Base-by-base conservation (phyloP, 768 basidiomycete species). In the Suillus brevipes region DNA sequence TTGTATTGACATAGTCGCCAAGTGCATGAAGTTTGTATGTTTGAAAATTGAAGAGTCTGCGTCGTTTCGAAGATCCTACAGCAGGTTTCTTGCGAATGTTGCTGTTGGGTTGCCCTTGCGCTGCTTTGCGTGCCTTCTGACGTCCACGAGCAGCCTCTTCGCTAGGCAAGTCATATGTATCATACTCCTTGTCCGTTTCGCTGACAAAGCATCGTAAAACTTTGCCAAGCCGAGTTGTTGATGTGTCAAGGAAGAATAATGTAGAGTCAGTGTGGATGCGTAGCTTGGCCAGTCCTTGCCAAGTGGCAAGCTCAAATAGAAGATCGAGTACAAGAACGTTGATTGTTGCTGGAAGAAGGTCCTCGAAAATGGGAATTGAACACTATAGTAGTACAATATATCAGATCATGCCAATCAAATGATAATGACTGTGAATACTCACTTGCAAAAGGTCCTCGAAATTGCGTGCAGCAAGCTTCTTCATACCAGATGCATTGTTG, bases 21-120 rank as follows among this genome's bases (percentile, higher is more conserved):
- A 83, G 62, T 0, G 74, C 67, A 66, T 80, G 78, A 0, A 70
- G 40, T 49, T 81, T 82, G 65, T 73, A 75, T 2, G 75, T 81
- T 10, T 6, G 12, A 3, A 69, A 25, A n/a, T 69, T 67, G 31
- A 67, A 67, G 2, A n/a, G n/a, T n/a, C n/a, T n/a, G n/a, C n/a
- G n/a, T n/a, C n/a, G n/a, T n/a, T n/a, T n/a, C n/a, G n/a, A n/a
- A n/a, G n/a, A n/a, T n/a, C n/a, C n/a, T n/a, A n/a, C n/a, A n/a
- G n/a, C n/a, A n/a, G n/a, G n/a, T n/a, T n/a, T n/a, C n/a, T n/a
- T n/a, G n/a, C n/a, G n/a, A n/a, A n/a, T n/a, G n/a, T n/a, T n/a
- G n/a, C n/a, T 50, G 14, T 50, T 2, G 13, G 14, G 23, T n/a
- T 47, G 12, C 47, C 47, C 47, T 49, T 49, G 23, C 25, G 47